These are phyloP conservation scores for Clitopilus hobsonii DNA, from an alignment of 768 basidiomycete genomes.

Conservation along the genomic window DNA sequence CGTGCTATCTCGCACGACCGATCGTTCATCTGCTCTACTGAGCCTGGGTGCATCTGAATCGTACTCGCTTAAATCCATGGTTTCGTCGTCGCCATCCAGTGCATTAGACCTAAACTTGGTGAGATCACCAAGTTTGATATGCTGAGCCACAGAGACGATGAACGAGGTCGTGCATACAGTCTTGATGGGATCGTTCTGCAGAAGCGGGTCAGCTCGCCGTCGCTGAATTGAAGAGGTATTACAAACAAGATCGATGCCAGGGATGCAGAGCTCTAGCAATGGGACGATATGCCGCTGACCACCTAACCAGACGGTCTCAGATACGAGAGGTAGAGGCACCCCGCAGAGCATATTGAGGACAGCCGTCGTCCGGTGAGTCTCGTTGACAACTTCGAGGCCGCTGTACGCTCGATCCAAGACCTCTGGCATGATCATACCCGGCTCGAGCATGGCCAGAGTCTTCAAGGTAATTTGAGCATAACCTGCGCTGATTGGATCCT, in stretches of 20 bases:
- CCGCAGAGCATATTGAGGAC: constrained; percentile 81
- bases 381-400: constrained; percentile 89
- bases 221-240: background rate
- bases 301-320: constrained; percentile 73
- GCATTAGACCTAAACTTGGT: constrained; percentile 57
- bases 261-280: constrained; percentile 82
- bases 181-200: constrained; percentile 75
- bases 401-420: constrained; percentile 87
- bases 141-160: constrained; percentile 67
- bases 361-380: constrained; percentile 92
- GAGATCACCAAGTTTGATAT: constrained; percentile 75
- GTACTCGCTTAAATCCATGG: constrained; percentile 43
- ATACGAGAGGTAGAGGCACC: constrained; percentile 70
- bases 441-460: constrained; percentile 74
- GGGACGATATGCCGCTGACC: constrained; percentile 89
- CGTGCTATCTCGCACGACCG: constrained; percentile 72
- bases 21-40: constrained; percentile 63
- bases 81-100: constrained; percentile 50
- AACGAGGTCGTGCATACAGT: constrained; percentile 79
- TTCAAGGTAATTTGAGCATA: constrained; percentile 79
- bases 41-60: constrained; percentile 34
- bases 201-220: constrained; percentile 2
- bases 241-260: constrained; percentile 85
- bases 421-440: constrained; percentile 83
- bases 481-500: constrained; percentile 76